phyloP scores from a whole-genome alignment of 78 protist species.

The Ministeria vibrans region DNA sequence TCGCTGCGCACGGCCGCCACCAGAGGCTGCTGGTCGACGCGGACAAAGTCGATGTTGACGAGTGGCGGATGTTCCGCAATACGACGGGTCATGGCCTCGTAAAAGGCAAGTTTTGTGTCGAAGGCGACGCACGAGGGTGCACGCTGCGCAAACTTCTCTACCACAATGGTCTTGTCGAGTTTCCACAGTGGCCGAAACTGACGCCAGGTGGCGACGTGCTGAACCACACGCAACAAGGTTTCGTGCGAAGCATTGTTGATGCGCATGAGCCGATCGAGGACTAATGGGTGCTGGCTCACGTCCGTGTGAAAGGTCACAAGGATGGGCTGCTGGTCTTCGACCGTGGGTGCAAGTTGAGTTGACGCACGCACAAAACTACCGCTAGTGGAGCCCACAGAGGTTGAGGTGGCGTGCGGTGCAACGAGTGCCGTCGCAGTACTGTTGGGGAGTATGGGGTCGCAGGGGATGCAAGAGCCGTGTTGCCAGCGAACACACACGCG shows the following conservation, averaged over 20 bases:
- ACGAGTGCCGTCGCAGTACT: too few relatives aligned
- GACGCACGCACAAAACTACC: too few relatives aligned
- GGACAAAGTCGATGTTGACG: conserved; percentile 43
- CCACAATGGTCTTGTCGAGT: conserved; percentile 4
- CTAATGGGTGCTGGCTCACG: conserved; percentile 1
- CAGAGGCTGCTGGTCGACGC: conserved; percentile 26
- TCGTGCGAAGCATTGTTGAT: background rate
- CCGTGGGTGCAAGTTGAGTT: too few relatives aligned
- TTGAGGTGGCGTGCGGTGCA: too few relatives aligned
- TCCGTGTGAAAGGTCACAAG: conserved; percentile 47
- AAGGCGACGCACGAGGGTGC: conserved; percentile 22
- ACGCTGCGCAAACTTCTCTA: conserved; percentile 28
- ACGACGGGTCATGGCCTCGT: conserved; percentile 12
- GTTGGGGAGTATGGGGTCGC: too few relatives aligned
- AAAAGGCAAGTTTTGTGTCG: conserved; percentile 30
- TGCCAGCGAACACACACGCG: conserved; percentile 67
- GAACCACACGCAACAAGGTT: conserved; percentile 13
- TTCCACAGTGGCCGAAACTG: conserved; percentile 31
- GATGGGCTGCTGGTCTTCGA: conserved; percentile 36
- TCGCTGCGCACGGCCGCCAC: conserved; percentile 11
- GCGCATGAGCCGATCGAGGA: background rate
- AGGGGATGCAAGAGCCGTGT: conserved; percentile 68
- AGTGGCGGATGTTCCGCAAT: background rate
- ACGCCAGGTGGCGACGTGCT: conserved; percentile 4
- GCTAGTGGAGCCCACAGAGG: conserved; percentile 8